phyloP scores from a whole-genome alignment of 306 rosid species.

The Dicorynia guianensis region DNA sequence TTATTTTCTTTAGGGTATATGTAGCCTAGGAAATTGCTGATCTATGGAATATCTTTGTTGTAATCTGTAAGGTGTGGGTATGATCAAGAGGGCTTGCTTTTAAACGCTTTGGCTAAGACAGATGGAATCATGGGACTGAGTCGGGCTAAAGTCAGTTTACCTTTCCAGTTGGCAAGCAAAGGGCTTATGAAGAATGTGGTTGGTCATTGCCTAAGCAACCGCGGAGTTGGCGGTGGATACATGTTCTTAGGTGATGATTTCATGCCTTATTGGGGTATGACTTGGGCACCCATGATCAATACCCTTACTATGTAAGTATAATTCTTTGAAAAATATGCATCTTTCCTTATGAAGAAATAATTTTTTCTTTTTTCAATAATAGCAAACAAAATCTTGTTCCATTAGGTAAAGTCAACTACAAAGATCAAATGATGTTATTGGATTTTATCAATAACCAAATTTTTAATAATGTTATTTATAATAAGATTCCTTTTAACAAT shows the following conservation, averaged over 20 bases:
- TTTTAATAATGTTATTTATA: too few species aligned
- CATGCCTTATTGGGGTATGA: slow-evolving; percentile 78
- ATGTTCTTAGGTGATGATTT: slow-evolving; percentile 83
- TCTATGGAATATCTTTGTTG: slow-evolving; percentile 20
- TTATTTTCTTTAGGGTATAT: neutral
- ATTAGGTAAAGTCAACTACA: too few species aligned
- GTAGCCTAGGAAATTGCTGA: slow-evolving; percentile 40
- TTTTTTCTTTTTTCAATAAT: slow-evolving; percentile 21
- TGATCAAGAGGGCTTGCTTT: slow-evolving; percentile 81
- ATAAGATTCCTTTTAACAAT: too few species aligned
- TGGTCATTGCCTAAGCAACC: slow-evolving; percentile 75
- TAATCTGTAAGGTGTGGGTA: slow-evolving; percentile 79
- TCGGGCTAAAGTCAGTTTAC: slow-evolving; percentile 72
- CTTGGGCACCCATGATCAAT: slow-evolving; percentile 75
- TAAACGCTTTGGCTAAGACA: slow-evolving; percentile 67
- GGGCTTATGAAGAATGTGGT: slow-evolving; percentile 76
- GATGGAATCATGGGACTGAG: slow-evolving; percentile 85
- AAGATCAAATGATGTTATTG: too few species aligned
- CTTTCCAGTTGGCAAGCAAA: slow-evolving; percentile 72
- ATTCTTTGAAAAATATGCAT: slow-evolving; percentile 2
- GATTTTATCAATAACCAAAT: too few species aligned
- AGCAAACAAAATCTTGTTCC: too few species aligned
- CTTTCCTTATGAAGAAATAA: neutral
- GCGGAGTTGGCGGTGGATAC: slow-evolving; percentile 70
- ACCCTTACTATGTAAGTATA: slow-evolving; percentile 61